Percentiles rank a stretch among this genome's conserved stretches.
phyloP scores from a whole-genome alignment of 371 early-diverging fungal species.

The Mucor sp. region DNA sequence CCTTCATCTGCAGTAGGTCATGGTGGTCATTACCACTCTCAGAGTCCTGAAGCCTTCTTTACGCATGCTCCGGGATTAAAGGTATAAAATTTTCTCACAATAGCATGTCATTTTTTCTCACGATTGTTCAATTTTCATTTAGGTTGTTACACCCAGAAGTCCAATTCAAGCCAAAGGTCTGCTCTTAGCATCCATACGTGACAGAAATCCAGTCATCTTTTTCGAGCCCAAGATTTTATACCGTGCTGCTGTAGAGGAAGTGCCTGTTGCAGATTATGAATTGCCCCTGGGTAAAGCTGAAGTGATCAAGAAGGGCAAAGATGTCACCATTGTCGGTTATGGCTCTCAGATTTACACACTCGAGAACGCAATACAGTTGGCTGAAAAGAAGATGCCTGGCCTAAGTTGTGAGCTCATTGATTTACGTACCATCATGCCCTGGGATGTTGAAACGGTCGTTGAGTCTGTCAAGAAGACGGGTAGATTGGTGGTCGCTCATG shows the following conservation, averaged over 20 bases:
- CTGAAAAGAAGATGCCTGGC: slow-evolving; percentile 89
- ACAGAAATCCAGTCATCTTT: slow-evolving; percentile 94
- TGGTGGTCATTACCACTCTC: slow-evolving; percentile 97
- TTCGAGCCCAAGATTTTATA: slow-evolving; percentile 98
- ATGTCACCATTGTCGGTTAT: slow-evolving; percentile 93
- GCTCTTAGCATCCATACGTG: slow-evolving; percentile 89
- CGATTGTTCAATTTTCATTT: background rate
- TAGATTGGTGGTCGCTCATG: slow-evolving; percentile 91
- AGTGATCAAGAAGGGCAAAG: slow-evolving; percentile 85
- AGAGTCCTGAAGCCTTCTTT: slow-evolving; percentile 95
- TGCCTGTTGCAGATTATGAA: slow-evolving; percentile 92
- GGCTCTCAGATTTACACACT: slow-evolving; percentile 94
- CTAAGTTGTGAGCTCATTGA: slow-evolving; percentile 95
- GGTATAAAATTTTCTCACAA: slow-evolving; percentile 29
- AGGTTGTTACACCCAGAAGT: slow-evolving; percentile 90
- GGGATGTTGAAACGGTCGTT: slow-evolving; percentile 92
- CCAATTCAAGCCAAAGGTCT: slow-evolving; percentile 98
- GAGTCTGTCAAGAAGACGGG: slow-evolving; percentile 97
- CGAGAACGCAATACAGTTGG: slow-evolving; percentile 88
- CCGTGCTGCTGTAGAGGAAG: slow-evolving; percentile 95
- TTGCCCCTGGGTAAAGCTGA: slow-evolving; percentile 96
- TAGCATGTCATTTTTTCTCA: slow-evolving; percentile 10
- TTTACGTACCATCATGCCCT: slow-evolving; percentile 89
- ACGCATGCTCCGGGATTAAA: slow-evolving; percentile 96
- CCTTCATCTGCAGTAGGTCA: slow-evolving; percentile 98